Conservation (phyloP, 345 rosid species). For the Combretum micranthum region DNA sequence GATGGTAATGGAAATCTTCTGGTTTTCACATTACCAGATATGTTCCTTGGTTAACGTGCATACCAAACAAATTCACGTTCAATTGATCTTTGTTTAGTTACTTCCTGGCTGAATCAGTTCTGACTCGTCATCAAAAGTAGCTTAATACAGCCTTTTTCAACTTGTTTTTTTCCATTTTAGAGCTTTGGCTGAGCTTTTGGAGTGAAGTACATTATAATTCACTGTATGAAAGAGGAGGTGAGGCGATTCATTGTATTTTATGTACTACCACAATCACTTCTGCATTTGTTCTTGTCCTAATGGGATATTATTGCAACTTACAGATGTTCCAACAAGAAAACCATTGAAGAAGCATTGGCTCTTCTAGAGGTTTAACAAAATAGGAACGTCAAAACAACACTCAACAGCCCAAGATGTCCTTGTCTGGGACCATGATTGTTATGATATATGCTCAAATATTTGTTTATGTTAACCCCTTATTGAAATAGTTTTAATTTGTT, state of each 20-base stretch:
- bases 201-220: conserved; percentile 97
- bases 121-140: neutral
- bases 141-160: conserved; percentile 2
- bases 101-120: neutral
- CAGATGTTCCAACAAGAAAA: conserved; percentile 77
- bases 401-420: too few relatives aligned
- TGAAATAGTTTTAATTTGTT: too few relatives aligned
- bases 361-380: conserved; percentile 28
- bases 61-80: too few relatives aligned
- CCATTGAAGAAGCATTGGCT: conserved; percentile 75
- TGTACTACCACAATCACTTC: neutral
- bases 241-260: neutral
- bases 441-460: too few relatives aligned
- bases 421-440: too few relatives aligned
- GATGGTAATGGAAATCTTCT: too few relatives aligned
- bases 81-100: too few relatives aligned
- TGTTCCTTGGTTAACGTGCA: too few relatives aligned
- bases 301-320: conserved; percentile 4
- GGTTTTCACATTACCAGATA: too few relatives aligned
- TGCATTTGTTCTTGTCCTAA: neutral
- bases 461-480: too few relatives aligned
- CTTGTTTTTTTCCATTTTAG: conserved; percentile 34
- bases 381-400: too few relatives aligned
- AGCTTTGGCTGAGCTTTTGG: conserved; percentile 95
- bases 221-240: conserved; percentile 76